Evolutionary conservation across 1,139 yeast species (phyloP).

Genomic region (Kazachstania sp.): DNA sequence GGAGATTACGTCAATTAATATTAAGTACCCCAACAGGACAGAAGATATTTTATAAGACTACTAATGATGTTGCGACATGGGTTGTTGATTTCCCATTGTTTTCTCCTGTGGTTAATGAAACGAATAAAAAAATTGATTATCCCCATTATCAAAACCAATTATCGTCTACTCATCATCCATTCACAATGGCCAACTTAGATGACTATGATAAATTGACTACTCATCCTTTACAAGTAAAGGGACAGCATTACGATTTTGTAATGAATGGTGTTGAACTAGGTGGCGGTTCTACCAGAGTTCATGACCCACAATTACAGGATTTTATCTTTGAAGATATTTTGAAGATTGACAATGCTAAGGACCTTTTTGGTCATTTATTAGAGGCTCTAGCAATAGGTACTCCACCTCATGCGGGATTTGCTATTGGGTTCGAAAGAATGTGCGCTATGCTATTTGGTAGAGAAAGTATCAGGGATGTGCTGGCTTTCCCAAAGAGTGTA

Average conservation of each 20-base stretch:
- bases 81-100: constrained; percentile 85
- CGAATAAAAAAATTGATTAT: constrained; percentile 29
- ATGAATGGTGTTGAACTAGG: constrained; percentile 94
- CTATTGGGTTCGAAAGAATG: constrained; percentile 87
- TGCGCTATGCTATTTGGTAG: constrained; percentile 82
- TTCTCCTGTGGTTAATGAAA: constrained; percentile 50
- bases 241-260: constrained; percentile 94
- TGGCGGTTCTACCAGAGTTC: constrained; percentile 95
- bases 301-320: constrained; percentile 69
- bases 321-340: constrained; percentile 55
- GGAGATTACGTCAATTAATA: constrained; percentile 70
- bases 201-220: constrained; percentile 51
- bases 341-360: constrained; percentile 46
- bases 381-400: constrained; percentile 82
- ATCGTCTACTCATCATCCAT: constrained; percentile 90
- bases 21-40: constrained; percentile 39
- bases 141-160: constrained; percentile 51
- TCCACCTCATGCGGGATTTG: constrained; percentile 98
- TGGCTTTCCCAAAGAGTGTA: constrained; percentile 91
- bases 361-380: constrained; percentile 78
- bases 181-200: constrained; percentile 75
- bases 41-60: constrained; percentile 18
- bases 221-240: constrained; percentile 60
- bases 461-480: constrained; percentile 76
- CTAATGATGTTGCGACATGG: constrained; percentile 61